These are phyloP conservation scores for Leishmania major DNA, from an alignment of 208 protist species.

Conservation along the genomic window DNA sequence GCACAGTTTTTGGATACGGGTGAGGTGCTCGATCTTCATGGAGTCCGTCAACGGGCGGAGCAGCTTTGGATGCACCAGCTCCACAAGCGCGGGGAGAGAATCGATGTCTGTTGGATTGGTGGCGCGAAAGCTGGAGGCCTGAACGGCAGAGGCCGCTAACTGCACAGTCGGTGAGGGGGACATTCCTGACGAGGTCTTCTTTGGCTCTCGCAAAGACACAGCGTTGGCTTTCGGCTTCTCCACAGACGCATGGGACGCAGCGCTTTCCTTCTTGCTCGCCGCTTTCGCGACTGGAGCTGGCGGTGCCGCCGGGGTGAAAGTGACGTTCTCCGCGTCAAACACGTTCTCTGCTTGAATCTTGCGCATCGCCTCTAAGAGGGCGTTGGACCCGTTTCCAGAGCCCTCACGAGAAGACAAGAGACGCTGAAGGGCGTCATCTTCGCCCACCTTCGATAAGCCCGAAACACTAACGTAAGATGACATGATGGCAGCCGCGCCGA, in stretches of 20 bases:
- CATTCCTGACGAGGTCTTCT: conserved; percentile 5
- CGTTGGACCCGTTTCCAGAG: conserved; percentile 11
- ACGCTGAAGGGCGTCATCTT: conserved; percentile 47
- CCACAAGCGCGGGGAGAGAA: conserved; percentile 41
- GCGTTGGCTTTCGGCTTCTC: conserved; percentile 7
- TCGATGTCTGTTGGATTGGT: conserved; percentile 49
- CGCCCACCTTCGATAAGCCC: conserved; percentile 40
- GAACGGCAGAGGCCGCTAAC: not conserved
- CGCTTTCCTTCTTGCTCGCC: not conserved
- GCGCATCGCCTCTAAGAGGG: conserved; percentile 37
- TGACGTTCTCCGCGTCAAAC: conserved; percentile 10
- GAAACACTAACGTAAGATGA: conserved; percentile 56
- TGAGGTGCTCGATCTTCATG: conserved; percentile 73
- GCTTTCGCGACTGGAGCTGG: not conserved
- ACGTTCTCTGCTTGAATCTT: conserved; percentile 40
- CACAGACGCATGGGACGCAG: not conserved
- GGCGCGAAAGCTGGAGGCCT: conserved; percentile 44
- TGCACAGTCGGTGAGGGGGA: not conserved
- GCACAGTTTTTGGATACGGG: conserved; percentile 95
- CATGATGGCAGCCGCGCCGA: not conserved
- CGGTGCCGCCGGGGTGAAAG: not conserved
- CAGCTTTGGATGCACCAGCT: conserved; percentile 77
- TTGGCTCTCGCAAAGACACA: conserved; percentile 26
- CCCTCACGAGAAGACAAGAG: conserved; percentile 28
- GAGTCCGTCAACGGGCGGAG: conserved; percentile 60